Conservation (phyloP, 2,329 filamentous ascomycete genomes). For the Neonectria sp. region DNA sequence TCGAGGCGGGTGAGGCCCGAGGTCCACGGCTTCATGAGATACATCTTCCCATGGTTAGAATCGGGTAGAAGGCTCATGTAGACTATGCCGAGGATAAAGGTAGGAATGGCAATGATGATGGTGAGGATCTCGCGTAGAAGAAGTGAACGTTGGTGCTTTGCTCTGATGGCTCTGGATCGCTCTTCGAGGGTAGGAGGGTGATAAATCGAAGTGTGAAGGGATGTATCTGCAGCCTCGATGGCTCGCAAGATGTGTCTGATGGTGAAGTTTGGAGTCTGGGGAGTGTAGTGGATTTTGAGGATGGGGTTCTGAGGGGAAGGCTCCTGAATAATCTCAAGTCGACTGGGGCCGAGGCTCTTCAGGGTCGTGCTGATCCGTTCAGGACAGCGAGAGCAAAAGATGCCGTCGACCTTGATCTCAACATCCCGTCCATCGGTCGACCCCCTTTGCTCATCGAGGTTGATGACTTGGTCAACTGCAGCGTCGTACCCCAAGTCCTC, state of each 20-base stretch:
- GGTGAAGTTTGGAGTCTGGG: constrained; percentile 78
- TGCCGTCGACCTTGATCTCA: constrained; percentile 77
- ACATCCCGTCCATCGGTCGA: constrained; percentile 66
- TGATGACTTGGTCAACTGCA: constrained; percentile 66
- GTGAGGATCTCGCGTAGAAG: constrained; percentile 80
- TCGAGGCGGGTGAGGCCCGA: constrained; percentile 83
- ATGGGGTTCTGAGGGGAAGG: constrained; percentile 76
- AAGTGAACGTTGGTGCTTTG: constrained; percentile 77
- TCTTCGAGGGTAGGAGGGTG: constrained; percentile 89
- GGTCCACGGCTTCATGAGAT: constrained; percentile 79
- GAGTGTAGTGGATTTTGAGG: constrained; percentile 79
- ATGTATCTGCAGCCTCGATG: constrained; percentile 76
- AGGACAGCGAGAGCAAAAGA: constrained; percentile 83
- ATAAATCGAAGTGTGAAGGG: constrained; percentile 78
- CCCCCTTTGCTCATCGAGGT: constrained; percentile 60
- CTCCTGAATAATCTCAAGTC: constrained; percentile 67
- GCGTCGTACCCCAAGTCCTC: constrained; percentile 78
- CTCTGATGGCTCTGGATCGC: constrained; percentile 80
- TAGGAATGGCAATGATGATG: constrained; percentile 80
- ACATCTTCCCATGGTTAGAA: constrained; percentile 71
- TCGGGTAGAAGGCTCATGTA: constrained; percentile 86
- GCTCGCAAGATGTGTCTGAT: constrained; percentile 80
- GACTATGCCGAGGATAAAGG: constrained; percentile 89
- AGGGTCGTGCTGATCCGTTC: constrained; percentile 69
- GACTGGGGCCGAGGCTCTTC: constrained; percentile 63